Evolutionary conservation across 1,284 basidiomycete genomes (phyloP).

Genomic region (Phaffia rhodozyma): DNA sequence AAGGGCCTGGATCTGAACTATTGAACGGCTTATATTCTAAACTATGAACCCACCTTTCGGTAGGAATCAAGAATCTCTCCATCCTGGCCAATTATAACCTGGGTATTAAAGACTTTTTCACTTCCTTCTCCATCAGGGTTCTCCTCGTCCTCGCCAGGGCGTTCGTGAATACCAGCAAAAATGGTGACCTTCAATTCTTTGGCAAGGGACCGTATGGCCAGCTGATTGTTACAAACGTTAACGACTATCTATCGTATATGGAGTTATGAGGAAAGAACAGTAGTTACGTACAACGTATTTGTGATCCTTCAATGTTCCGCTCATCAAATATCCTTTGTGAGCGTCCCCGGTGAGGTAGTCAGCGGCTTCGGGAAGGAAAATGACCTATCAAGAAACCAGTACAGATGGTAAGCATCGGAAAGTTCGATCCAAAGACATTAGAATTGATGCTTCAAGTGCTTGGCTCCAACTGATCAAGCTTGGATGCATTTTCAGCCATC

Average conservation of each 20-base stretch:
- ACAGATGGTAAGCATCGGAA: background rate
- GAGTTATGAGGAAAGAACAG: background rate
- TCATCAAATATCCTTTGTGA: slow-evolving; percentile 27
- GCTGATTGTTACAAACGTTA: too few species aligned
- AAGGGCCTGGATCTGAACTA: background rate
- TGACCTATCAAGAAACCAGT: slow-evolving; percentile 22
- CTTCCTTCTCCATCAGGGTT: slow-evolving; percentile 22
- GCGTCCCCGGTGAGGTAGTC: slow-evolving; percentile 40
- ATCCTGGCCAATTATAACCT: slow-evolving; percentile 36
- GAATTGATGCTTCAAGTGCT: background rate
- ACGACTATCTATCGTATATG: too few species aligned
- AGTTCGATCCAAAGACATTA: background rate
- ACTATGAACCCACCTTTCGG: slow-evolving; percentile 31
- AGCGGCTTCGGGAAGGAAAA: slow-evolving; percentile 41
- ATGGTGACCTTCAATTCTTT: slow-evolving; percentile 34
- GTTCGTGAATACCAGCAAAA: slow-evolving; percentile 40
- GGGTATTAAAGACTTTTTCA: slow-evolving; percentile 39
- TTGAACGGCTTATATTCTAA: background rate
- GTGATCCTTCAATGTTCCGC: slow-evolving; percentile 26
- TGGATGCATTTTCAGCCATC: too few species aligned
- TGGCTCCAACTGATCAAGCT: background rate
- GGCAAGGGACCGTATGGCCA: slow-evolving; percentile 31
- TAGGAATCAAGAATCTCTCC: slow-evolving; percentile 36
- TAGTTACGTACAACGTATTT: slow-evolving; percentile 20
- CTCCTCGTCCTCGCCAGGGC: slow-evolving; percentile 27